A percentile compares a stretch with the other conserved stretches of the same genome.
phyloP scores from a whole-genome alignment of 2,329 filamentous ascomycete species.

The Paraphaeosphaeria minitans region DNA sequence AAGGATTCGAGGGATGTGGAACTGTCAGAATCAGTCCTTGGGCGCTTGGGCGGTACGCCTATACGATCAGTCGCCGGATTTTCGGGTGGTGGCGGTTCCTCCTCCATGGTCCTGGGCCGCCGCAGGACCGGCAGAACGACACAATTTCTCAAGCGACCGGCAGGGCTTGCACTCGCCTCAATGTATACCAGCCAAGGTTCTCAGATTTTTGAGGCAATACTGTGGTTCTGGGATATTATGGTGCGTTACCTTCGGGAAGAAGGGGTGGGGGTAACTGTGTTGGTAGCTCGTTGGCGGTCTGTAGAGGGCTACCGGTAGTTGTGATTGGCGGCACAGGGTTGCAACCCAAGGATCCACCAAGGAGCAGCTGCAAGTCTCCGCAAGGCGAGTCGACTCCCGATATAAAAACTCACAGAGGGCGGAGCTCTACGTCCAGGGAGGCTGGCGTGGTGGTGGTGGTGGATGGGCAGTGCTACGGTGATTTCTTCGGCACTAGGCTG shows the following conservation, averaged over 20 bases:
- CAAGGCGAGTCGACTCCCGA: conserved; percentile 18
- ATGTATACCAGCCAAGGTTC: neutral
- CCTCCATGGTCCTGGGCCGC: conserved; percentile 44
- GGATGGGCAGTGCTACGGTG: neutral
- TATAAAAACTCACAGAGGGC: conserved; percentile 14
- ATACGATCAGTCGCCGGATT: conserved; percentile 42
- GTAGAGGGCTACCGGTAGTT: conserved; percentile 4
- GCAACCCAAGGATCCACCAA: conserved; percentile 22
- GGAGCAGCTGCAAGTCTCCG: conserved; percentile 16
- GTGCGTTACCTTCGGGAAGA: conserved; percentile 13
- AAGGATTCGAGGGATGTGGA: conserved; percentile 41
- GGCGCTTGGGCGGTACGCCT: conserved; percentile 40
- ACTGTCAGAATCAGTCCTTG: conserved; percentile 38
- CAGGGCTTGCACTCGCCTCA: conserved; percentile 18
- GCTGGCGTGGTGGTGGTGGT: conserved; percentile 10
- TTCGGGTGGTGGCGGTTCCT: conserved; percentile 45
- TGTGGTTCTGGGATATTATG: neutral
- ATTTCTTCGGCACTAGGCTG: conserved; percentile 10
- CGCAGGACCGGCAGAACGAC: conserved; percentile 24
- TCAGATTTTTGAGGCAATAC: neutral
- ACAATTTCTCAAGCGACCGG: conserved; percentile 17
- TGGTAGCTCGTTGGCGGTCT: conserved; percentile 26
- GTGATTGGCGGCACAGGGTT: conserved; percentile 29
- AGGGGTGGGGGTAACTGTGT: conserved; percentile 22
- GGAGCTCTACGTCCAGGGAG: conserved; percentile 6